phyloP scores from a whole-genome alignment of 148 eudicot genomes.

The Salicornia ramosissima region DNA sequence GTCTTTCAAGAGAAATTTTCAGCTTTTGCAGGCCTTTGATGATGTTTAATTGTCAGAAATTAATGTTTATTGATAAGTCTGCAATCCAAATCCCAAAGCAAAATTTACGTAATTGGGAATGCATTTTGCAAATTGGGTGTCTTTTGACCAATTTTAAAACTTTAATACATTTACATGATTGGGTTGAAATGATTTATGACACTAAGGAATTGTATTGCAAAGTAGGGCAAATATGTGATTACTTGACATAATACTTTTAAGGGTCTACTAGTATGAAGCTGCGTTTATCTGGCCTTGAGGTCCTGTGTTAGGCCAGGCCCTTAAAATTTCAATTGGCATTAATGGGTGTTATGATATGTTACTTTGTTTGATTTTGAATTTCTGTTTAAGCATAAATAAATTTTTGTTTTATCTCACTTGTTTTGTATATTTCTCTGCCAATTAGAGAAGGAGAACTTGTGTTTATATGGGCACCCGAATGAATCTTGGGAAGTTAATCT shows the following conservation, averaged over 20 bases:
- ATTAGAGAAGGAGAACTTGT: conserved; percentile 79
- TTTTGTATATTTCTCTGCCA: conserved; percentile 4
- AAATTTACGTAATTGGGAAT: neutral
- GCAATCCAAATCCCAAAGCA: neutral
- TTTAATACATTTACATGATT: neutral
- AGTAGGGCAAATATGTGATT: too few relatives aligned
- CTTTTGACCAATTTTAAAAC: neutral
- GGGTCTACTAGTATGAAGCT: too few relatives aligned
- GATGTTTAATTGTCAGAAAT: neutral
- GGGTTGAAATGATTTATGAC: neutral
- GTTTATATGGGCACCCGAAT: conserved; percentile 78
- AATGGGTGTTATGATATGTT: too few relatives aligned
- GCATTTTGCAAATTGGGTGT: neutral
- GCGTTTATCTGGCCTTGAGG: too few relatives aligned
- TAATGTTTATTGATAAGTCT: conserved; percentile 4
- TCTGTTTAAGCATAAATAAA: neutral
- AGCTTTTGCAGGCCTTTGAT: neutral
- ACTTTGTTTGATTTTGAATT: too few relatives aligned
- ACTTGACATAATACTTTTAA: too few relatives aligned
- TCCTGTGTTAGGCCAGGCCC: too few relatives aligned
- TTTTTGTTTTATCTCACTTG: conserved; percentile 16
- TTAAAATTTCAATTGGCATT: too few relatives aligned
- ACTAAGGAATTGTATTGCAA: neutral
- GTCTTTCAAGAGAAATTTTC: neutral
- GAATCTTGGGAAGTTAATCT: conserved; percentile 81